Base-by-base conservation (phyloP, 116 monocot species). In the Zostera marina region DNA sequence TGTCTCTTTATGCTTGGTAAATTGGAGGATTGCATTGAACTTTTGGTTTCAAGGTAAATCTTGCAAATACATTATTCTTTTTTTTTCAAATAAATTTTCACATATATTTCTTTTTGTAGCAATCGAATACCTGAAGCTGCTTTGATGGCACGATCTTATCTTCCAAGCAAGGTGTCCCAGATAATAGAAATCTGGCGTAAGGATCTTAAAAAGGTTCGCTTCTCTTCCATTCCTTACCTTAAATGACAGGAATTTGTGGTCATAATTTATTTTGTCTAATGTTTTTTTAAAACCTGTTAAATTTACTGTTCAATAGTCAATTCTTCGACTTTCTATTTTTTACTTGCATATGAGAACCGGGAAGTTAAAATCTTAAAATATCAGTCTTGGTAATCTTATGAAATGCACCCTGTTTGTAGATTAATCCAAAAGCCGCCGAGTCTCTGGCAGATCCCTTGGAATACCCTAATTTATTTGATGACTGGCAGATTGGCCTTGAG, bases 91-190 rank as follows among this genome's bases (percentile, higher is more conserved):
- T 47, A 2, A 13, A 8, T 43, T 22, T 48, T 48, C 48, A 23
- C 43, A 22, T 22, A 44, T 15, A 23, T 52, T 12, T 9, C 4
- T 15, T 52, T 32, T 9, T 66, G 19, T 75, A 91, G 92, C 67
- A 92, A 92, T 53, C 82, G 87, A 11, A 87, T 87, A 52, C 92
- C 92, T 52, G 86, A 92, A 76, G 92, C 92, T 63, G 92, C 92
- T 61, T 64, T 92, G 44, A 82, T 92, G 92, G 83, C 86, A 60
- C 68, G 92, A 32, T 86, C 86, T 7, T 86, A 86, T 72, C 75
- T 92, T 47, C 92, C 92, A 17, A 92, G 92, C 75, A 83, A 92
- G 71, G 92, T 87, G 56, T 71, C 86, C 64, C 77, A 85, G 71
- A 91, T 91, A 62, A 74, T 86, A 54, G 62, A 66, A 66, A 71